These are phyloP conservation scores for Glaciozyma antarctica DNA, from an alignment of 768 basidiomycete genomes.

Conservation along the genomic window DNA sequence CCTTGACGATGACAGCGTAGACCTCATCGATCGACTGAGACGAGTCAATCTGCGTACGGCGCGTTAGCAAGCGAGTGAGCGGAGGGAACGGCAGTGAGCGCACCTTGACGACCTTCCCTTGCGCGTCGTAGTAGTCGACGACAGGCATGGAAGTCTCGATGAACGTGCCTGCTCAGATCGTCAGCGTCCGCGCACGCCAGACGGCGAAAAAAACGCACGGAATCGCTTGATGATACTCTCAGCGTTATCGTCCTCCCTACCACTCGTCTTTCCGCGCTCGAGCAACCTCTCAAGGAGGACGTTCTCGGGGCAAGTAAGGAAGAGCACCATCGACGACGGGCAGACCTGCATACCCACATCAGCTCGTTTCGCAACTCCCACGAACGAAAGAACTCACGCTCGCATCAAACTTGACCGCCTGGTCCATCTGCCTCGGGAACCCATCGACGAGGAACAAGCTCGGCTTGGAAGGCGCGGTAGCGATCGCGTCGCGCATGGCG, in stretches of 20 bases:
- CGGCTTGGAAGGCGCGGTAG: slow-evolving; percentile 51
- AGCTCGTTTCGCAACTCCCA: neutral
- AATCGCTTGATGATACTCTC: slow-evolving; percentile 97
- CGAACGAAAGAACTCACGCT: slow-evolving; percentile 46
- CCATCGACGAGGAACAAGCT: slow-evolving; percentile 86
- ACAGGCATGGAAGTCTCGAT: slow-evolving; percentile 84
- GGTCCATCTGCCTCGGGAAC: slow-evolving; percentile 98
- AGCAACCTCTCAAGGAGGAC: slow-evolving; percentile 77
- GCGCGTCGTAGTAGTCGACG: slow-evolving; percentile 63
- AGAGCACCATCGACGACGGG: slow-evolving; percentile 65
- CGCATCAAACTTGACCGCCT: slow-evolving; percentile 81
- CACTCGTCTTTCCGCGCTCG: slow-evolving; percentile 84
- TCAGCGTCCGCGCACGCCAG: neutral
- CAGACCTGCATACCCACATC: slow-evolving; percentile 50
- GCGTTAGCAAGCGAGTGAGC: neutral
- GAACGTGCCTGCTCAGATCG: slow-evolving; percentile 54
- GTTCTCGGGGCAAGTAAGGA: slow-evolving; percentile 76
- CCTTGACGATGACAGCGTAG: slow-evolving; percentile 51
- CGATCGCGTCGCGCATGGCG: slow-evolving; percentile 58
- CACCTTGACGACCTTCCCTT: slow-evolving; percentile 71
- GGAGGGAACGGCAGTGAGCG: slow-evolving; percentile 26
- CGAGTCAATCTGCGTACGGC: slow-evolving; percentile 39
- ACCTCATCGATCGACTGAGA: slow-evolving; percentile 59
- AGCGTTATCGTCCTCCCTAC: slow-evolving; percentile 87
- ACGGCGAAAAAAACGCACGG: slow-evolving; percentile 46